Conservation (phyloP, 345 rosid genomes). For the Gossypium longicalyx region DNA sequence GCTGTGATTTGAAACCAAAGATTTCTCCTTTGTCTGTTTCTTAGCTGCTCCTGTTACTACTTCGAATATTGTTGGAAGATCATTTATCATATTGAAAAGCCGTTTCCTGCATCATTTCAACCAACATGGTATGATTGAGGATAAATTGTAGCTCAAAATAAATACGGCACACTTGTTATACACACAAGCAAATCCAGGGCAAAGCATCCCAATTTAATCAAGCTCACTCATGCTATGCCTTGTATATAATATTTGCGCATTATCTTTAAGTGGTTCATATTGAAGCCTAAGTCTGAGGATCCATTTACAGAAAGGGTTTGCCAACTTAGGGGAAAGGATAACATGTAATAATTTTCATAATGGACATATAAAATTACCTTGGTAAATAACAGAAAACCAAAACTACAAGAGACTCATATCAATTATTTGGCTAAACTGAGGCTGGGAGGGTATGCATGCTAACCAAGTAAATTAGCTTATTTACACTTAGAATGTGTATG, state of each 20-base stretch:
- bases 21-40: conserved; percentile 64
- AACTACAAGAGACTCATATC: not conserved
- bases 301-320: not conserved
- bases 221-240: not conserved
- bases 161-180: not conserved
- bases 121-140: conserved; percentile 7
- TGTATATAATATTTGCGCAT: not conserved
- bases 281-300: not conserved
- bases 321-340: not conserved
- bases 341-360: not conserved
- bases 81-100: conserved; percentile 80
- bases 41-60: conserved; percentile 59
- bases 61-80: conserved; percentile 81
- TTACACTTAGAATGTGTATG: not conserved
- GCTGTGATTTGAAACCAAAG: conserved; percentile 60
- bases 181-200: not conserved
- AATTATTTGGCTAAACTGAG: not conserved
- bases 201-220: not conserved
- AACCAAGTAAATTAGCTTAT: not conserved
- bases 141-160: not conserved
- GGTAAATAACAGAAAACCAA: not conserved
- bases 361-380: too few species aligned
- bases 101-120: conserved; percentile 55
- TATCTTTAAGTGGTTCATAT: too few species aligned
- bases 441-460: not conserved